Evolutionary conservation across 2,329 filamentous ascomycete genomes (phyloP).

Genomic region (Aureobasidium sp.): DNA sequence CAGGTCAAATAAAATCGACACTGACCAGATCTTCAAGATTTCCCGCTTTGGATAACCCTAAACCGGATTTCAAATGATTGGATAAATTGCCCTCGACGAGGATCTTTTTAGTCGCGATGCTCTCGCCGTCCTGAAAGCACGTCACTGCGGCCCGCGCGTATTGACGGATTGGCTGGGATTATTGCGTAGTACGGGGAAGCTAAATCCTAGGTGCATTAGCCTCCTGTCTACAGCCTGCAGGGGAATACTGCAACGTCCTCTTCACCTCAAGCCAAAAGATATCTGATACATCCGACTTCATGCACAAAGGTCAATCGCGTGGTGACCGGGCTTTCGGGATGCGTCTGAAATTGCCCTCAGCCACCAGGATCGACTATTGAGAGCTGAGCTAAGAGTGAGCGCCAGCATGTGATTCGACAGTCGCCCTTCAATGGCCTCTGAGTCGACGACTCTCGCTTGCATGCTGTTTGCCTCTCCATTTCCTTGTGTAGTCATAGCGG

Average conservation of each 20-base stretch:
- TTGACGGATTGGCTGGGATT: background rate
- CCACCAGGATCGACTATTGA: background rate
- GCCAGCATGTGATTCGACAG: conserved; percentile 12
- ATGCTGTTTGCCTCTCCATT: conserved; percentile 13
- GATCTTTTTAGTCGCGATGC: conserved; percentile 4
- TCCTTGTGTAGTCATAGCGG: conserved; percentile 11
- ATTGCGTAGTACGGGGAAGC: conserved; percentile 14
- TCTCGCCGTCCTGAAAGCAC: background rate
- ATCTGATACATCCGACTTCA: conserved; percentile 15
- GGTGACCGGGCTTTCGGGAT: conserved; percentile 15
- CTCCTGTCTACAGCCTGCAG: conserved; percentile 5
- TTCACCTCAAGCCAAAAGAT: conserved; percentile 8
- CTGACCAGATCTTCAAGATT: background rate
- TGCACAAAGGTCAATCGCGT: conserved; percentile 10
- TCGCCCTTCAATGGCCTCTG: background rate
- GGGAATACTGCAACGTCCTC: background rate
- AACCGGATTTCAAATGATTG: conserved; percentile 4
- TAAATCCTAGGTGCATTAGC: conserved; percentile 12
- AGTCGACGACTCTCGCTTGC: conserved; percentile 8
- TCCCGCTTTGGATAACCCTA: background rate
- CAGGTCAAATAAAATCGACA: background rate
- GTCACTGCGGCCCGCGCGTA: conserved; percentile 6
- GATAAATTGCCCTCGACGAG: background rate
- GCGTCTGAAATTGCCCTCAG: conserved; percentile 13
- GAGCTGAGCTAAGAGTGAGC: background rate